Evolutionary conservation across 1,284 basidiomycete species (phyloP).

Genomic region (Abortiporus biennis): DNA sequence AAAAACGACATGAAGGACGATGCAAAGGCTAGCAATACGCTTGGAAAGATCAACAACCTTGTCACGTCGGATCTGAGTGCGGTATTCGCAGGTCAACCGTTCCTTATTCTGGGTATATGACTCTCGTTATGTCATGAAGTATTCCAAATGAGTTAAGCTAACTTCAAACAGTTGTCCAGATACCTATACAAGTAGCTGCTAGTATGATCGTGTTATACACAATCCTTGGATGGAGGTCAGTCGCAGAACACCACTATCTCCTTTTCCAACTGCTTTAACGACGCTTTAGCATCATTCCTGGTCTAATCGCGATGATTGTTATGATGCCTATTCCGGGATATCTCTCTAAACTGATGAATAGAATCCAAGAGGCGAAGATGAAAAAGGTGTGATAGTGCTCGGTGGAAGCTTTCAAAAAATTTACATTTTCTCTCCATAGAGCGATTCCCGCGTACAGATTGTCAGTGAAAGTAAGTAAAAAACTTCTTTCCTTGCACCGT

Average conservation of each 20-base stretch:
- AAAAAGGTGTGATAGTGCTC: conserved; percentile 20
- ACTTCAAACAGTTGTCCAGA: conserved; percentile 23
- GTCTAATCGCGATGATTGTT: conserved; percentile 44
- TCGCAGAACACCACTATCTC: conserved; percentile 5
- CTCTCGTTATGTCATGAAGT: background rate
- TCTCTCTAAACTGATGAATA: conserved; percentile 23
- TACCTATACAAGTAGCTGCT: conserved; percentile 27
- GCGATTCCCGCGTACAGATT: conserved; percentile 42
- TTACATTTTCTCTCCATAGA: conserved; percentile 30
- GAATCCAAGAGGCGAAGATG: conserved; percentile 25
- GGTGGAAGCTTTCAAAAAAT: background rate
- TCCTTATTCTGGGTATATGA: conserved; percentile 14
- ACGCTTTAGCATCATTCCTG: conserved; percentile 34
- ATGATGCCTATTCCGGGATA: conserved; percentile 46
- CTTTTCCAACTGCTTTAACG: background rate
- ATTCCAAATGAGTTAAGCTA: conserved; percentile 16
- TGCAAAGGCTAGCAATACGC: conserved; percentile 25
- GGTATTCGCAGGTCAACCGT: conserved; percentile 27
- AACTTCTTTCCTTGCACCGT: background rate
- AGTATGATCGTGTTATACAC: conserved; percentile 37
- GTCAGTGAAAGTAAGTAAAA: conserved; percentile 39
- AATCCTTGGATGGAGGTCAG: conserved; percentile 41
- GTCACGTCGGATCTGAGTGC: conserved; percentile 31
- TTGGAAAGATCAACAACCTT: conserved; percentile 44
- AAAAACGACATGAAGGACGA: background rate